phyloP scores from a whole-genome alignment of 2,329 filamentous ascomycete species.

The Huntiella decipiens region DNA sequence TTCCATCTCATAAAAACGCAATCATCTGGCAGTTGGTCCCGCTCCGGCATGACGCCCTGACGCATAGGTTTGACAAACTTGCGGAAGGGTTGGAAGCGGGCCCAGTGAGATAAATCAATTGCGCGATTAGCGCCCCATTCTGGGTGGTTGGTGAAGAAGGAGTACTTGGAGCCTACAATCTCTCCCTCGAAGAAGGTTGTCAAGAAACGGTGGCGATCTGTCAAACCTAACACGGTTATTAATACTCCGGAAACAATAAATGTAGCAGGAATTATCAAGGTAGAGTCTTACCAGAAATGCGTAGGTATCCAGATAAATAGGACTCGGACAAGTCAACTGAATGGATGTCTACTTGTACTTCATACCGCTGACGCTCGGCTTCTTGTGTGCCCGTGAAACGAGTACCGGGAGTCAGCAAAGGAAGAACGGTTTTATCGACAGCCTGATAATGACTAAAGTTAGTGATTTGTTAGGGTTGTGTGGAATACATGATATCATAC shows the following conservation, averaged over 20 bases:
- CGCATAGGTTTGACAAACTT: constrained; percentile 44
- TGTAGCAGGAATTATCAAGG: constrained; percentile 3
- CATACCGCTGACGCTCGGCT: constrained; percentile 81
- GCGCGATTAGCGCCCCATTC: constrained; percentile 86
- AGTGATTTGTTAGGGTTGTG: neutral
- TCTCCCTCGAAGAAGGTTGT: constrained; percentile 98
- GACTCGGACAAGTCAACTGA: constrained; percentile 89
- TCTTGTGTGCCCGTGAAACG: constrained; percentile 81
- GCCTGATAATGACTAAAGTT: neutral
- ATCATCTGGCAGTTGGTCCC: constrained; percentile 61
- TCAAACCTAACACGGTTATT: constrained; percentile 43
- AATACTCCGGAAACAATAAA: neutral
- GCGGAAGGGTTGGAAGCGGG: constrained; percentile 70
- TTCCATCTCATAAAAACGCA: constrained; percentile 99
- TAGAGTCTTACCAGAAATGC: constrained; percentile 62
- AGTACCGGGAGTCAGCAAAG: constrained; percentile 70
- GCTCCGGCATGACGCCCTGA: constrained; percentile 36
- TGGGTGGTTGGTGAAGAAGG: constrained; percentile 77
- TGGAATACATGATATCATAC: constrained; percentile 1
- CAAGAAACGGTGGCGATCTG: constrained; percentile 88
- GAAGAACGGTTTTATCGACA: constrained; percentile 34
- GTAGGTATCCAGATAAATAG: constrained; percentile 83
- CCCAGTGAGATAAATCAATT: constrained; percentile 85
- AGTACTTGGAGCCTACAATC: constrained; percentile 87
- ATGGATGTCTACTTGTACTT: constrained; percentile 93